Evolutionary conservation across 2,329 filamentous ascomycete genomes (phyloP).

Genomic region (Neodidymelliopsis sp.): DNA sequence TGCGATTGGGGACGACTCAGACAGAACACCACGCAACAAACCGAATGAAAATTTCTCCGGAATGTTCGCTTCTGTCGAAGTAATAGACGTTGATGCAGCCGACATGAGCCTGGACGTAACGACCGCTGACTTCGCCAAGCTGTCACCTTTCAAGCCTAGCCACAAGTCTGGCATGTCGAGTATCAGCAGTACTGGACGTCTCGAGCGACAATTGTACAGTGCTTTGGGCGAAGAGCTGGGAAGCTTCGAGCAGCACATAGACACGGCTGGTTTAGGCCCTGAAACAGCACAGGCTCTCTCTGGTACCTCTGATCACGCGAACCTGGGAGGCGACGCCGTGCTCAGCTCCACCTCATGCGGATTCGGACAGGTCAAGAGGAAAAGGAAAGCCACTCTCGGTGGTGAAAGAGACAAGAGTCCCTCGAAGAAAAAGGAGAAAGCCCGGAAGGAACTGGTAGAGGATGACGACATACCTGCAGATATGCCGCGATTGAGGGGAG

Average conservation of each 20-base stretch:
- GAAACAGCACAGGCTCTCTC: conserved; percentile 22
- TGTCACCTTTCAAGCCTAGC: conserved; percentile 26
- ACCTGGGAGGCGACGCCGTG: conserved; percentile 5
- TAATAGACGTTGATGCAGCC: conserved; percentile 35
- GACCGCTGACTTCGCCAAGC: conserved; percentile 10
- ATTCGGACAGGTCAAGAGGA: conserved; percentile 38
- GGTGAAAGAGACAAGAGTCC: conserved; percentile 30
- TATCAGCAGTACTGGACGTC: conserved; percentile 37
- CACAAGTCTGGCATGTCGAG: conserved; percentile 39
- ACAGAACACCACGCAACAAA: conserved; percentile 1
- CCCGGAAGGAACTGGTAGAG: conserved; percentile 2
- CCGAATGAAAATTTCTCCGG: conserved; percentile 1
- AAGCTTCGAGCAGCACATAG: conserved; percentile 28
- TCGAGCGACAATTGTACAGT: conserved; percentile 41
- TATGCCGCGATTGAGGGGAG: conserved; percentile 19
- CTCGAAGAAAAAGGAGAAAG: conserved; percentile 36
- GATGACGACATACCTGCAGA: conserved; percentile 1
- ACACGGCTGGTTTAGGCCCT: conserved; percentile 20
- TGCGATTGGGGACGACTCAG: background rate
- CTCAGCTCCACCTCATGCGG: conserved; percentile 15
- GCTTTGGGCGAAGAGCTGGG: conserved; percentile 43
- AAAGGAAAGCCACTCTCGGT: conserved; percentile 35
- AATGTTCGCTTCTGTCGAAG: conserved; percentile 17
- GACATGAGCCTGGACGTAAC: conserved; percentile 14
- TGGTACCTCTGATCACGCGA: conserved; percentile 1